Evolutionary conservation across 2,329 filamentous ascomycete genomes (phyloP), one percentile per base, ranked within the genome.

Genomic region (Phialophora expanda): DNA sequence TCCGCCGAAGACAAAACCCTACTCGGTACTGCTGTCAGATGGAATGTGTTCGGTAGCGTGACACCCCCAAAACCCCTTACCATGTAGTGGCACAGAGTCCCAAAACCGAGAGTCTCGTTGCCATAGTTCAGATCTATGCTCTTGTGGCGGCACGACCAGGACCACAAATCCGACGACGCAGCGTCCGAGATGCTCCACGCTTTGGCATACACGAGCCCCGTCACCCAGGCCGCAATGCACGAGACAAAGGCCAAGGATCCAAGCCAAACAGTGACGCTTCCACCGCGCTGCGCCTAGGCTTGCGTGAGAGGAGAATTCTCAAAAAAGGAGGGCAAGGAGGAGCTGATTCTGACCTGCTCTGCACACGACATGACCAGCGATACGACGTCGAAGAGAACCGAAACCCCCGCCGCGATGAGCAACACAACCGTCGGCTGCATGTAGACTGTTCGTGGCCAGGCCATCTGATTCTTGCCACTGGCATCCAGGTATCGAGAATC

Each of bases 1-100:
- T 20, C 32, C 51, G 51, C 34, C 32, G 30, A 56, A 62, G 12
- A 62, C 60, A 20, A 62, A 62, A n/a, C 56, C 53, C 60, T 62
- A 12, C 24, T 24, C 24, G 24, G 24, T 24, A 24, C 22, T 17
- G 9, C 26, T n/a, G 24, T 48, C 30, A 20, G 44, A 50, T 11
- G 22, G 6, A 24, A 54, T n/a, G 24, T 54, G 4, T 32, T 11
- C 22, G 26, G 20, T 9, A 24, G 22, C 11, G 26, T 9, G 22
- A 14, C 20, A 41, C 17, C 20, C 24, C 24, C 24, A 24, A 12
- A 28, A 20, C 1, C 1, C 17, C 60, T 48, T 24, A 56, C 51
- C 60, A 62, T 62, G 26, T 62, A 56, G 26, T 32, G 32, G 38
- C 60, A 62, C 11, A 62, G 38, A 5, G n/a, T 48, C 24, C 34